Base-by-base conservation (phyloP, 1,284 basidiomycete genomes). In the Xanthoconium separans region DNA sequence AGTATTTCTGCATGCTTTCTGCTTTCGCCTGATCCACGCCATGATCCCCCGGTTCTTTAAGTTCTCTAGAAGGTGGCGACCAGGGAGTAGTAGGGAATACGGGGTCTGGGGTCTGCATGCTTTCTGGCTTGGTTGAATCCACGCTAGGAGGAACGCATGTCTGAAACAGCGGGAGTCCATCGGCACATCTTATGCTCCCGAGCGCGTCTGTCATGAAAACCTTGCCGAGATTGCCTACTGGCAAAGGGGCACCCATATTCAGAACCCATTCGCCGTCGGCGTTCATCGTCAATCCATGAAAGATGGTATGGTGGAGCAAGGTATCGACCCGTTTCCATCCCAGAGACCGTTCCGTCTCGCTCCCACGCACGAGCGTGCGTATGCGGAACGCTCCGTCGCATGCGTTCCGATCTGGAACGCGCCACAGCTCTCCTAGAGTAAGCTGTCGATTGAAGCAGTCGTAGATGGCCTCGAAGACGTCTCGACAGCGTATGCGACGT, bases 271-370 rank as follows among this genome's bases (percentile, higher is more conserved):
- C 33, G 9, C 43, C 41, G 4, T 29, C 36, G 9, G 42, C 33
- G 18, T 27, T n/a, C 33, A 12, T 20, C 11, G 31, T 37, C 41
- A 50, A 15, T 18, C 49, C 49, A 34, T 47, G 49, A n/a, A 50
- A 50, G 31, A 50, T 16, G 15, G 49, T 50, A 12, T 50, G 49
- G 16, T 46, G 49, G 4, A 50, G 31, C 24, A 50, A 50, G 2
- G 45, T 43, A 16, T 50, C 49, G 24, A 50, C 49, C n/a, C 49
- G 31, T 29, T 46, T 50, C 41, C 49, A 50, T 18, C 49, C 42
- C 33, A 50, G 18, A 9, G 44, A 15, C 5, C 6, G 33, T 20
- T 50, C 43, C 9, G 4, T 30, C 18, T 9, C 27, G 18, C 16
- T 47, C 6, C 33, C 12, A 36, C 29, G 31, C 24, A 50, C 22